A percentile compares a stretch with the other conserved stretches of the same genome.
Evolutionary conservation across 805 yeast species (phyloP).

Genomic region (Zygosaccharomyces rouxii): DNA sequence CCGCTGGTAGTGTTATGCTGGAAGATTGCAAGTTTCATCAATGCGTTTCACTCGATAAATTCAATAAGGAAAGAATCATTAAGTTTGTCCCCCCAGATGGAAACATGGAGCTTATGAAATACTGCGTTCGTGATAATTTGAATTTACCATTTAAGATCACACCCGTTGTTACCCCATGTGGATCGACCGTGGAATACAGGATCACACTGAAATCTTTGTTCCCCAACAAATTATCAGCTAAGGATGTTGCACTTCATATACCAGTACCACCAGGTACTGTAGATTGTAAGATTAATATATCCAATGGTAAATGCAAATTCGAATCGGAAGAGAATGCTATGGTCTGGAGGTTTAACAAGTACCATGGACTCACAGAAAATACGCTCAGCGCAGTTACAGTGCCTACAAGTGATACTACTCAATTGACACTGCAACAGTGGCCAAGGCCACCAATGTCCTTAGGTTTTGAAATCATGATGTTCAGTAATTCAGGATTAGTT

Average conservation of each 20-base stretch:
- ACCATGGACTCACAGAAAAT: constrained; percentile 62
- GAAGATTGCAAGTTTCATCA: constrained; percentile 85
- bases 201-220: constrained; percentile 61
- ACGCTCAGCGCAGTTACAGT: constrained; percentile 54
- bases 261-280: constrained; percentile 67
- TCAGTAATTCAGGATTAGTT: constrained; percentile 68
- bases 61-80: constrained; percentile 60
- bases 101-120: constrained; percentile 75
- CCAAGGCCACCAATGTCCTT: constrained; percentile 71
- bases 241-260: constrained; percentile 56
- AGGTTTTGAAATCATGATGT: constrained; percentile 66
- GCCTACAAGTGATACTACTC: constrained; percentile 26
- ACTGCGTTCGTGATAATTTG: constrained; percentile 54
- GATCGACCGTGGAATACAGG: constrained; percentile 48
- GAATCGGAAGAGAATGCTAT: constrained; percentile 60
- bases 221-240: constrained; percentile 54
- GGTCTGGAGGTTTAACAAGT: constrained; percentile 66
- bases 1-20: constrained; percentile 49
- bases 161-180: constrained; percentile 49
- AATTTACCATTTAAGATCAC: constrained; percentile 66
- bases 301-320: constrained; percentile 66
- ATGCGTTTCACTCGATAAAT: constrained; percentile 70
- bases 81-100: constrained; percentile 87
- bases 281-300: constrained; percentile 41
- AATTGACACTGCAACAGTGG: constrained; percentile 43